Evolutionary conservation across 768 basidiomycete species (phyloP).

Genomic region (Punctularia strigosozonata): DNA sequence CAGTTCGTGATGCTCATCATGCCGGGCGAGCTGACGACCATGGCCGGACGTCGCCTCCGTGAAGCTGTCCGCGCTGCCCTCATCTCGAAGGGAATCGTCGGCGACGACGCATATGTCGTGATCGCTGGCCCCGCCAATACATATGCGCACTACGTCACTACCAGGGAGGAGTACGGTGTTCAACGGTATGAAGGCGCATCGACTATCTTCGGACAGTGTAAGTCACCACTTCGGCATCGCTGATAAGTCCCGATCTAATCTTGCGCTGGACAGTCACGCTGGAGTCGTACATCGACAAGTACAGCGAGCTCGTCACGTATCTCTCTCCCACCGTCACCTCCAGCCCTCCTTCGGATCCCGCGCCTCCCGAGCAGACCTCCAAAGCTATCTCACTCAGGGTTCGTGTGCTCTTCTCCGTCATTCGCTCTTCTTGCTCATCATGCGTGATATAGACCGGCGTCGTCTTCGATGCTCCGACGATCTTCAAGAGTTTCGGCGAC

Average conservation of each 20-base stretch:
- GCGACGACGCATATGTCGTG: constrained; percentile 61
- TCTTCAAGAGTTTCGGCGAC: constrained; percentile 50
- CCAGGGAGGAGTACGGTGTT: constrained; percentile 58
- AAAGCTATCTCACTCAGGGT: constrained; percentile 62
- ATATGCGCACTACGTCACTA: constrained; percentile 65
- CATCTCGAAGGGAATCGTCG: constrained; percentile 51
- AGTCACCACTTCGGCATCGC: constrained; percentile 16
- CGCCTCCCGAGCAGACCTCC: constrained; percentile 52
- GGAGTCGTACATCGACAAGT: constrained; percentile 75
- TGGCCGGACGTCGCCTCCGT: constrained; percentile 67
- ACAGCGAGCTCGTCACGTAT: constrained; percentile 52
- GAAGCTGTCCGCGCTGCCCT: constrained; percentile 56
- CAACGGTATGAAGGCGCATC: constrained; percentile 80
- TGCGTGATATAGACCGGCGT: constrained; percentile 36
- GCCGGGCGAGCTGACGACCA: constrained; percentile 74
- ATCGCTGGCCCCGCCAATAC: constrained; percentile 76
- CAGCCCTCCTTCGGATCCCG: constrained; percentile 48
- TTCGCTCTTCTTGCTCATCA: background rate
- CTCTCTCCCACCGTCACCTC: constrained; percentile 32
- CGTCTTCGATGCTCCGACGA: constrained; percentile 43
- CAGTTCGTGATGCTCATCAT: constrained; percentile 67
- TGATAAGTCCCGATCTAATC: constrained; percentile 1
- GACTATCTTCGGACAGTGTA: constrained; percentile 66
- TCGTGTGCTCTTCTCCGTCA: constrained; percentile 4
- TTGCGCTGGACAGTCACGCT: constrained; percentile 38